phyloP scores from a whole-genome alignment of 2,329 filamentous ascomycete genomes.

The Helotiales sp. region DNA sequence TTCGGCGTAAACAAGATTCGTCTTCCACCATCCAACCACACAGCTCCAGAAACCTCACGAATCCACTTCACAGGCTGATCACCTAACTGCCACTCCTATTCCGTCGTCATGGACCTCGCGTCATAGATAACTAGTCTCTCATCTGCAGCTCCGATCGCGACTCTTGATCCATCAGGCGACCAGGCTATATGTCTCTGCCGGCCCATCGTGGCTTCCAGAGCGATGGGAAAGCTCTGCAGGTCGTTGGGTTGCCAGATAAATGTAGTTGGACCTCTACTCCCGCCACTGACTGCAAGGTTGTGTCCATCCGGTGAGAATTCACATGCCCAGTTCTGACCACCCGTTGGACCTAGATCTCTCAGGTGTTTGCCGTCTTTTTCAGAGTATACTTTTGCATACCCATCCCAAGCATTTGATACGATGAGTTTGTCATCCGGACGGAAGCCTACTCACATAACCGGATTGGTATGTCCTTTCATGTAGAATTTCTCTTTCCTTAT shows the following conservation, averaged over 20 bases:
- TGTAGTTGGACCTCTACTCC: not conserved
- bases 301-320: not conserved
- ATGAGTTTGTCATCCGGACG: conserved; percentile 1
- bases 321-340: conserved; percentile 11
- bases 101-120: not conserved
- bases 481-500: not conserved
- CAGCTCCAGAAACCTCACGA: not conserved
- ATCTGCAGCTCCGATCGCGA: conserved; percentile 1
- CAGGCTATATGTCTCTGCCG: conserved; percentile 7
- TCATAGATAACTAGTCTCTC: not conserved
- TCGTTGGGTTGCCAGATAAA: not conserved
- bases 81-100: not conserved
- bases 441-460: conserved; percentile 4
- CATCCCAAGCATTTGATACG: conserved; percentile 1
- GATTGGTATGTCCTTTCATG: conserved; percentile 4
- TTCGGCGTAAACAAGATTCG: not conserved
- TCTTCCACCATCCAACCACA: not conserved
- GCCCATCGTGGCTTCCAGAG: not conserved
- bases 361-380: not conserved
- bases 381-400: not conserved
- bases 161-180: not conserved
- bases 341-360: not conserved
- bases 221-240: not conserved
- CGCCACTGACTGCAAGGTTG: not conserved
- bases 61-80: not conserved